Evolutionary conservation across 805 yeast genomes (phyloP).

Genomic region (Candida methanosorbosa): DNA sequence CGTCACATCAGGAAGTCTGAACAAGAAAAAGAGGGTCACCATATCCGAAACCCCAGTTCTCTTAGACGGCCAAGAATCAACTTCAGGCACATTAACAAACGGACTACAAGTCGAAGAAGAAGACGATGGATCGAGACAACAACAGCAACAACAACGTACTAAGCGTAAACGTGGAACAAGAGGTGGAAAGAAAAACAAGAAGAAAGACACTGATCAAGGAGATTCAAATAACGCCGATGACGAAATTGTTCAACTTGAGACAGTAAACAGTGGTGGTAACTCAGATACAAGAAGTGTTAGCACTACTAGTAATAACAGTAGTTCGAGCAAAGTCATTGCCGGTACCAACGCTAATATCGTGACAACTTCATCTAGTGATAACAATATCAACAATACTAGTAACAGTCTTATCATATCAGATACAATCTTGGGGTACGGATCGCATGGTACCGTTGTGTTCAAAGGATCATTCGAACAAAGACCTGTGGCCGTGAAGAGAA

Average conservation of each 20-base stretch:
- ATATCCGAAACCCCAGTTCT: slow-evolving; percentile 7
- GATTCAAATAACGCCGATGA: slow-evolving; percentile 6
- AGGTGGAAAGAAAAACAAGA: slow-evolving; percentile 64
- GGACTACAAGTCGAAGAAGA: slow-evolving; percentile 16
- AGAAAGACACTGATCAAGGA: slow-evolving; percentile 13
- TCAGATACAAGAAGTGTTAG: slow-evolving; percentile 3
- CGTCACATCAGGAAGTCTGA: neutral
- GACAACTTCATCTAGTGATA: slow-evolving; percentile 7
- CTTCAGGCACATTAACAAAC: slow-evolving; percentile 10
- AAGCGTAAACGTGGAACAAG: slow-evolving; percentile 78
- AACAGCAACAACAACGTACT: slow-evolving; percentile 25
- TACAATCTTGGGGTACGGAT: slow-evolving; percentile 84
- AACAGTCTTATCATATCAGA: slow-evolving; percentile 56
- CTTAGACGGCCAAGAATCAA: slow-evolving; percentile 5
- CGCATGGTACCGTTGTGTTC: slow-evolving; percentile 93
- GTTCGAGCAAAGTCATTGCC: too few relatives aligned
- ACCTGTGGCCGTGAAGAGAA: slow-evolving; percentile 92
- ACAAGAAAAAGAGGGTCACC: slow-evolving; percentile 6
- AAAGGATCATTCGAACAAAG: slow-evolving; percentile 85
- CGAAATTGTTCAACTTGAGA: slow-evolving; percentile 1
- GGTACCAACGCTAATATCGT: neutral
- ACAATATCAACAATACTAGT: neutral
- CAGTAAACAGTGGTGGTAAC: neutral
- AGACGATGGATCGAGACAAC: slow-evolving; percentile 16
- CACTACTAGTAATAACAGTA: slow-evolving; percentile 7